A percentile compares a stretch with the other conserved stretches of the same genome.
Evolutionary conservation across 139 green algal genomes (phyloP).

Genomic region (Desmodesmus armatus): DNA sequence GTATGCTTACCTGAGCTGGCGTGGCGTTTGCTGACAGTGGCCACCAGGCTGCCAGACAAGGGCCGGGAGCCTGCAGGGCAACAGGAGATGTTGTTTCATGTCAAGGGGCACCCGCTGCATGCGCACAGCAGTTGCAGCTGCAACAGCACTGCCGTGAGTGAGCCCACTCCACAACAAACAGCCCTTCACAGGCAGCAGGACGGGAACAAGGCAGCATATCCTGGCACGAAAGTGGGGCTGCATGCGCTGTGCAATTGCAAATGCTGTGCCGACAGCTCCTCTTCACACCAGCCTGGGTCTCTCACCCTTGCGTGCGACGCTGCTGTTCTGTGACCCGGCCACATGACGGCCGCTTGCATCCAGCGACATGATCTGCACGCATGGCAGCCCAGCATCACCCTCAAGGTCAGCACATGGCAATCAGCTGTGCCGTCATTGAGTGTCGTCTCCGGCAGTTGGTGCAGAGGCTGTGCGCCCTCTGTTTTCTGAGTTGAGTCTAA

Average conservation of each 20-base stretch:
- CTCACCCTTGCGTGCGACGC: not conserved
- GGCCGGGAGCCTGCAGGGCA: too few relatives aligned
- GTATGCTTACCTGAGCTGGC: not conserved
- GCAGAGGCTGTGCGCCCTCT: not conserved
- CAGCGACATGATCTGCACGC: slow-evolving; percentile 22
- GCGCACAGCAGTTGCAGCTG: not conserved
- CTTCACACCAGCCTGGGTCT: too few relatives aligned
- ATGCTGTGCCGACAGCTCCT: too few relatives aligned
- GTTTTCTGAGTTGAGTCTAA: not conserved
- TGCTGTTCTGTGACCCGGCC: not conserved
- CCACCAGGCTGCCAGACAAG: not conserved
- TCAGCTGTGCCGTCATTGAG: not conserved
- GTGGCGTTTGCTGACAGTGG: not conserved
- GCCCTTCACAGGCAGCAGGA: not conserved
- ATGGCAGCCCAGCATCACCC: not conserved
- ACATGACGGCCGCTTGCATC: not conserved
- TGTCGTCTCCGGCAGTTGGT: not conserved
- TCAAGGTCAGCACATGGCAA: not conserved
- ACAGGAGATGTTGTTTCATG: too few relatives aligned
- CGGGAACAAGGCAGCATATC: not conserved
- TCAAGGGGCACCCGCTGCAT: not conserved
- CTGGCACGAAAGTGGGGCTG: not conserved
- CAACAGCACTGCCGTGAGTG: not conserved
- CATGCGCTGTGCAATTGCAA: too few relatives aligned
- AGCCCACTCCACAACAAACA: not conserved